A percentile compares a stretch with the other conserved stretches of the same genome.
phyloP scores from a whole-genome alignment of 768 basidiomycete genomes.

The Termitomyces sp. region DNA sequence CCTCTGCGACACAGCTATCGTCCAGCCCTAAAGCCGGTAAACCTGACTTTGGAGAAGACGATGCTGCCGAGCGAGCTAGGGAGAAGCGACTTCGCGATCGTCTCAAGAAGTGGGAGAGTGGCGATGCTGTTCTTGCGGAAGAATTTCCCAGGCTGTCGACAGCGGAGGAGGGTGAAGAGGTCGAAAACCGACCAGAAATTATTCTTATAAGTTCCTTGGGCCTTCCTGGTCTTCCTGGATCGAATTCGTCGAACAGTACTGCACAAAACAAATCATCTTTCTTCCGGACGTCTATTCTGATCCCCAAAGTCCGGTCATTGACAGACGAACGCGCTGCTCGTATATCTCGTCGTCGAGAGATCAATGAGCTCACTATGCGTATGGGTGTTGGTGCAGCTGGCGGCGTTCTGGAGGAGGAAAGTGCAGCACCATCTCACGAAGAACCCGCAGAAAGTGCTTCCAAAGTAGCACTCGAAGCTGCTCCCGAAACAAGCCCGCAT shows the following conservation, averaged over 20 bases:
- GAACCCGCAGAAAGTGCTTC: constrained; percentile 11
- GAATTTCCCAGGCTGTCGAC: constrained; percentile 59
- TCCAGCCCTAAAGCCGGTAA: constrained; percentile 35
- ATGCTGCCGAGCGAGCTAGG: constrained; percentile 60
- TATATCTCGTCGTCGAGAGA: constrained; percentile 62
- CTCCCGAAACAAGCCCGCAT: neutral
- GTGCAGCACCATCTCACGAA: constrained; percentile 25
- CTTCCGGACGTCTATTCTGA: constrained; percentile 69
- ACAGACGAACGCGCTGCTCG: constrained; percentile 55
- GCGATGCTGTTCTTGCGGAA: constrained; percentile 54
- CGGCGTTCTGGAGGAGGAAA: constrained; percentile 51
- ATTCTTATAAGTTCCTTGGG: constrained; percentile 46
- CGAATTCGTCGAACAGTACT: constrained; percentile 21
- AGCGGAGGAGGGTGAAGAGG: constrained; percentile 36
- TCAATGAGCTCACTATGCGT: constrained; percentile 81
- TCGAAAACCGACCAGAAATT: constrained; percentile 39
- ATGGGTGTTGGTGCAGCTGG: constrained; percentile 80
- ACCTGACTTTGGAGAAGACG: constrained; percentile 66
- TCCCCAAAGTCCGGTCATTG: constrained; percentile 60
- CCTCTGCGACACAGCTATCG: constrained; percentile 29
- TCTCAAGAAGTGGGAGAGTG: constrained; percentile 72
- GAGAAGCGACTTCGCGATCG: constrained; percentile 73
- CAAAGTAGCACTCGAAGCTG: neutral
- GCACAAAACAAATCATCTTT: constrained; percentile 35
- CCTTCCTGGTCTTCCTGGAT: constrained; percentile 34